Evolutionary conservation across 2,329 filamentous ascomycete species (phyloP), one percentile per base, ranked within the genome.

Genomic region (Fusarium sp.): DNA sequence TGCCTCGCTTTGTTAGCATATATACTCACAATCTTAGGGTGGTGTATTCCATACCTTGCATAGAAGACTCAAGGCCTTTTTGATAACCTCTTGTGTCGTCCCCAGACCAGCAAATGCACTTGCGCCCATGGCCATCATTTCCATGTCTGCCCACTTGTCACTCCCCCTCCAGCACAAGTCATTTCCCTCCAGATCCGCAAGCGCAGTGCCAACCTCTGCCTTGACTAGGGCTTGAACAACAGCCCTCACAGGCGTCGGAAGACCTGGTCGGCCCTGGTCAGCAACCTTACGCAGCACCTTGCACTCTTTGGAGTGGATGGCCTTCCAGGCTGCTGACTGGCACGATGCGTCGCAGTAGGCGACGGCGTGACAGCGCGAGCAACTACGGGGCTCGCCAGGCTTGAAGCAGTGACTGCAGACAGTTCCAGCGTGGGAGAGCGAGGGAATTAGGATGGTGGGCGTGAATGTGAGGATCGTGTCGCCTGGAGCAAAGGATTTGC

Each of bases 161-260:
- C 76, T 70, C 18, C 73, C 63, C 69, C 80, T 81, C 75, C 87
- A 85, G 47, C 71, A 78, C 45, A 81, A 80, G 3, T 83, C 79
- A 76, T 91, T 87, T 10, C 86, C 84, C 75, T 89, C 85, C 64
- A 91, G 78, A 29, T 75, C 77, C 24, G 70, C 80, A 45, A 87
- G 75, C 2, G 80, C 84, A 14, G 74, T 72, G 18, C 76, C 81
- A 9, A 79, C 76, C 10, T 83, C 80, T 6, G 75, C 74, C 69
- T 83, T 81, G 45, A 89, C 70, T 57, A 91, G 79, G 5, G 87
- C 80, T 79, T 89, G 87, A 52, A 90, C 78, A 16, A 90, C 80
- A 3, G 87, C 88, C 34, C 89, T 83, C 27, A 89, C 87, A 0
- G 88, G 85, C 1, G 90, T 90, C 1, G 90, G 90, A 65, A 90